These are phyloP conservation scores for Metschnikowia orientalis DNA, from an alignment of 805 yeast genomes.

Conservation along the genomic window DNA sequence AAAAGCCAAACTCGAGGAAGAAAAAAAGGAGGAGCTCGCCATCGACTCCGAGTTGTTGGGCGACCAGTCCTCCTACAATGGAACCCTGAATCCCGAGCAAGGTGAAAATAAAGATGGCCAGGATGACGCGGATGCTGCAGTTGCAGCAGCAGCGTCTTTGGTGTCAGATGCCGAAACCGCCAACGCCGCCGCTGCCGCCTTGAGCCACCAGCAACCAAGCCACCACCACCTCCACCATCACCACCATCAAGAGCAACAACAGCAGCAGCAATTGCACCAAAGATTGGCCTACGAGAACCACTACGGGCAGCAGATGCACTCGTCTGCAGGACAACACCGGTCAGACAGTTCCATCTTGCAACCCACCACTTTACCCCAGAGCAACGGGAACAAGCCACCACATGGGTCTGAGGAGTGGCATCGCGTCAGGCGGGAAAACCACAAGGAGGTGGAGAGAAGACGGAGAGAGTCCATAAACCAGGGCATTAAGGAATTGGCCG, in stretches of 20 bases:
- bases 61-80: constrained; percentile 33
- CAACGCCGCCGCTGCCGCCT: constrained; percentile 21
- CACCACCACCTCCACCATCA: constrained; percentile 20
- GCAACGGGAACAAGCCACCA: constrained; percentile 43
- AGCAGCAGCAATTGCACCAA: constrained; percentile 19
- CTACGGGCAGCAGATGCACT: constrained; percentile 17
- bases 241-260: constrained; percentile 17
- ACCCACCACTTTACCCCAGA: constrained; percentile 32
- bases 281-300: constrained; percentile 19
- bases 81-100: constrained; percentile 9
- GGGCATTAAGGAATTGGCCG: constrained; percentile 80
- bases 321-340: constrained; percentile 16
- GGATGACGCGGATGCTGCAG: constrained; percentile 24
- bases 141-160: constrained; percentile 27
- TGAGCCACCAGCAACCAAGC: constrained; percentile 23
- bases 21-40: constrained; percentile 24
- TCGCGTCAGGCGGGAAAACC: constrained; percentile 77
- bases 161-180: constrained; percentile 24
- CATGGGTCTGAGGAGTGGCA: constrained; percentile 87
- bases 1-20: constrained; percentile 14
- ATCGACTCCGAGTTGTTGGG: constrained; percentile 42
- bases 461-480: constrained; percentile 83
- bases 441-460: constrained; percentile 92
- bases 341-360: constrained; percentile 23
- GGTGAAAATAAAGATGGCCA: constrained; percentile 9